Evolutionary conservation across 768 basidiomycete genomes (phyloP).

Genomic region (Hemileccinum impolitum): DNA sequence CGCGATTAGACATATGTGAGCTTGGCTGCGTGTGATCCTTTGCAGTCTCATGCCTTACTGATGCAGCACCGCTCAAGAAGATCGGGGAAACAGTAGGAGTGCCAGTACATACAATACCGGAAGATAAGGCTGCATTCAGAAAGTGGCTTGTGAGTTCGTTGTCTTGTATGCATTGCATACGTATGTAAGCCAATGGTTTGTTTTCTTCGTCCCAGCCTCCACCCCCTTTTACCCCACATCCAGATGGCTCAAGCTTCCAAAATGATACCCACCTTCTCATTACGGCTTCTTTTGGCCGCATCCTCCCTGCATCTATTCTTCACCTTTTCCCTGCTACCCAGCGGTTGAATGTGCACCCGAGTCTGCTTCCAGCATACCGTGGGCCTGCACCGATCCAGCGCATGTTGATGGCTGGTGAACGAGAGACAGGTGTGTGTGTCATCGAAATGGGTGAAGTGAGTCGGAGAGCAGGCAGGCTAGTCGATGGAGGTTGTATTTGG

Average conservation of each 20-base stretch:
- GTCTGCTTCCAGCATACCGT: slow-evolving; percentile 81
- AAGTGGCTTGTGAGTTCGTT: slow-evolving; percentile 54
- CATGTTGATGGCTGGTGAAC: slow-evolving; percentile 63
- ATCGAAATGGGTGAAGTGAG: slow-evolving; percentile 65
- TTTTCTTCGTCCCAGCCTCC: slow-evolving; percentile 40
- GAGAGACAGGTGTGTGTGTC: slow-evolving; percentile 75
- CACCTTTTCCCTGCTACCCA: slow-evolving; percentile 53
- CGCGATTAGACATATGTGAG: slow-evolving; percentile 53
- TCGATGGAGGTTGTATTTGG: slow-evolving; percentile 79
- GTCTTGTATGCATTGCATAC: not conserved
- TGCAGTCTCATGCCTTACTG: not conserved
- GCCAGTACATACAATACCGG: slow-evolving; percentile 60
- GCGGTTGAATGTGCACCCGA: slow-evolving; percentile 87
- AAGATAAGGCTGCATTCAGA: slow-evolving; percentile 54
- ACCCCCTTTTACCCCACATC: slow-evolving; percentile 30
- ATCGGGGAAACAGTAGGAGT: slow-evolving; percentile 53
- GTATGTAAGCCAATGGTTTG: not conserved
- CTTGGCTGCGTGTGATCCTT: not conserved
- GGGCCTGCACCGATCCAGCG: slow-evolving; percentile 91
- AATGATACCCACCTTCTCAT: slow-evolving; percentile 58
- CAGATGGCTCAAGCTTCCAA: slow-evolving; percentile 11
- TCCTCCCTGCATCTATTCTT: slow-evolving; percentile 64
- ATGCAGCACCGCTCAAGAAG: slow-evolving; percentile 65
- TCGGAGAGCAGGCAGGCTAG: slow-evolving; percentile 48
- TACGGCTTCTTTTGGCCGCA: slow-evolving; percentile 90